Percentiles rank a stretch among this genome's conserved stretches.
These are phyloP conservation scores for Pholiota adiposa DNA, from an alignment of 1,284 basidiomycete species.

Conservation along the genomic window DNA sequence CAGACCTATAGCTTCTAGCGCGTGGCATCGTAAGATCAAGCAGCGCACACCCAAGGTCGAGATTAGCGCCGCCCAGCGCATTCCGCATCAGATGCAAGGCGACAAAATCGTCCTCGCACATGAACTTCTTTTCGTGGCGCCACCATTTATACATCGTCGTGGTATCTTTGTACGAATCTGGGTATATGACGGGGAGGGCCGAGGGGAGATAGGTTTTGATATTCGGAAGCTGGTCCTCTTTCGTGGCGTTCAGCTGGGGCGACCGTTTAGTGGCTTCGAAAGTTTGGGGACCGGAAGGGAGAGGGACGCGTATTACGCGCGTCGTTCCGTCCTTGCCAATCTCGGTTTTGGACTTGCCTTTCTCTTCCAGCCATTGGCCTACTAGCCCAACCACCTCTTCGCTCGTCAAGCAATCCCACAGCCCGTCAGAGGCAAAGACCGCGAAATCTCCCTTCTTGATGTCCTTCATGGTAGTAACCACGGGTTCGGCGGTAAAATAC, in stretches of 20 bases:
- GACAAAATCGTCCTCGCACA: conserved; percentile 46
- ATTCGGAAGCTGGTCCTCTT: background rate
- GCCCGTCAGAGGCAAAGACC: conserved; percentile 58
- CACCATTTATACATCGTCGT: conserved; percentile 42
- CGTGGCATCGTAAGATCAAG: conserved; percentile 45
- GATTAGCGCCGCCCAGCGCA: conserved; percentile 61
- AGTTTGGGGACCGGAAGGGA: too few relatives aligned
- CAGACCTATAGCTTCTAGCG: conserved; percentile 41
- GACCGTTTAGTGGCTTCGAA: background rate
- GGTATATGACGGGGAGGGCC: conserved; percentile 22
- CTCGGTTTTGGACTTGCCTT: conserved; percentile 32
- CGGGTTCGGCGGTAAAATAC: conserved; percentile 60
- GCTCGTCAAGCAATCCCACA: conserved; percentile 62
- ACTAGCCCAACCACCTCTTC: conserved; percentile 64
- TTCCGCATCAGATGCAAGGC: conserved; percentile 62
- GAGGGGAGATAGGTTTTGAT: conserved; percentile 9
- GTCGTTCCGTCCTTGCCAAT: conserved; percentile 43
- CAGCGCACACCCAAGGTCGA: conserved; percentile 50
- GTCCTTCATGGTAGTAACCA: conserved; percentile 45
- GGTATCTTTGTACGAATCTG: conserved; percentile 27
- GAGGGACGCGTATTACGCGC: background rate
- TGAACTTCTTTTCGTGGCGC: conserved; percentile 43
- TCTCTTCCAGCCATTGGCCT: conserved; percentile 46
- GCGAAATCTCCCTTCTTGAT: conserved; percentile 39
- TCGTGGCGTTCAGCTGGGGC: background rate